These are phyloP conservation scores for Penicillium palitans DNA, from an alignment of 2,329 filamentous ascomycete genomes.

Conservation along the genomic window DNA sequence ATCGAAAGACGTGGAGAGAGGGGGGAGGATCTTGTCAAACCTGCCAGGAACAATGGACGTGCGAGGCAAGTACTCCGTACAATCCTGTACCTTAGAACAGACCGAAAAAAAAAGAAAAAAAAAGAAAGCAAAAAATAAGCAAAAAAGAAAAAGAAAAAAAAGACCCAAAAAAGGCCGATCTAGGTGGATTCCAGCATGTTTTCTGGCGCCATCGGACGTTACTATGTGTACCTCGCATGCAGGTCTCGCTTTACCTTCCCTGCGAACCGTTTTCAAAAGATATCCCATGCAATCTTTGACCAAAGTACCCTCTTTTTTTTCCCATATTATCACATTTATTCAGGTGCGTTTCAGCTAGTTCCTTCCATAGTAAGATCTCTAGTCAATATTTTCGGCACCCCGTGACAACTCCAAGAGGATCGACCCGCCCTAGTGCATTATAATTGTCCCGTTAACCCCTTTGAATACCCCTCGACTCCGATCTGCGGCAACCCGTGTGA, in stretches of 20 bases:
- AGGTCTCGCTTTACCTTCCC: conserved; percentile 25
- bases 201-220: conserved; percentile 17
- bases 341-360: background rate
- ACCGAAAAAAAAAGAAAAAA: background rate
- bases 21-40: background rate
- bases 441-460: background rate
- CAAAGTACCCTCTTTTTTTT: background rate
- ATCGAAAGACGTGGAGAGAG: conserved; percentile 1
- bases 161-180: conserved; percentile 8
- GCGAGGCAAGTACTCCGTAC: conserved; percentile 10
- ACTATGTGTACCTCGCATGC: conserved; percentile 11
- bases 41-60: conserved; percentile 27
- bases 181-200: conserved; percentile 11
- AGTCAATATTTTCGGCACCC: conserved; percentile 12
- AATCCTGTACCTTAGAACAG: conserved; percentile 14
- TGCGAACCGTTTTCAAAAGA: background rate
- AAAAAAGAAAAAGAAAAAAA: conserved; percentile 1
- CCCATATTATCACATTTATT: background rate
- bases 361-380: background rate
- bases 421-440: background rate
- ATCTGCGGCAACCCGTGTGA: conserved; percentile 13
- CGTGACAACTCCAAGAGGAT: conserved; percentile 1
- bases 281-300: background rate
- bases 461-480: conserved; percentile 1
- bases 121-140: background rate